Base-by-base conservation (phyloP, 208 protist species). In the Wallacemonas sp. region DNA sequence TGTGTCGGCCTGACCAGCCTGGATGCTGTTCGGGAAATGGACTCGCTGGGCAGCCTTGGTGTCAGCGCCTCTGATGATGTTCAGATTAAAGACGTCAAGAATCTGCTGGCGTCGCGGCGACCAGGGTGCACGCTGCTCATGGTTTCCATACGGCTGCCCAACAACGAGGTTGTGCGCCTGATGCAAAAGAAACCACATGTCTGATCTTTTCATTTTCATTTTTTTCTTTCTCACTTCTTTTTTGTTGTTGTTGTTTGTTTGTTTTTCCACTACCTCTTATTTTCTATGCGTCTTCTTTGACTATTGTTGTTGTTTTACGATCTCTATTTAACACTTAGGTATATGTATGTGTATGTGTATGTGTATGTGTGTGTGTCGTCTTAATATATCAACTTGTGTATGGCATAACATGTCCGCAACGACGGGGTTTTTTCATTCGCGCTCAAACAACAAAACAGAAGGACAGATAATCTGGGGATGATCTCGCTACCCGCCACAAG, bases 181-280 rank as follows among this genome's bases (percentile, higher is more conserved):
- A n/a, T n/a, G n/a, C n/a, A n/a, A 27, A 30, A 64, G 12, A 46
- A 49, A 27, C 5, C 0, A 22, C 24, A 21, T 47, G 11, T 22
- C 4, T n/a, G n/a, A 38, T 11, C 47, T 58, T 59, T 31, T 59
- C 44, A 42, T 12, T 72, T 66, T 15, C 47, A 49, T 27, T 70
- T 28, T 65, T 44, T 31, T 46, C 8, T 14, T 41, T 58, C n/a
- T 8, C 12, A 33, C 22, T 15, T 33, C 58, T 19, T 56, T 68
- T 9, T 68, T 58, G 33, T 42, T 69, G 17, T 28, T 67, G 34
- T 62, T 2, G 31, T 21, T 62, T 53, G 33, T 62, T 22, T 33
- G n/a, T n/a, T n/a, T n/a, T n/a, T n/a, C n/a, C n/a, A n/a, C n/a
- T n/a, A n/a, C n/a, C n/a, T n/a, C n/a, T n/a, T n/a, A n/a, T n/a